Evolutionary conservation across 805 yeast genomes (phyloP).

Genomic region (Metschnikowia lunata): DNA sequence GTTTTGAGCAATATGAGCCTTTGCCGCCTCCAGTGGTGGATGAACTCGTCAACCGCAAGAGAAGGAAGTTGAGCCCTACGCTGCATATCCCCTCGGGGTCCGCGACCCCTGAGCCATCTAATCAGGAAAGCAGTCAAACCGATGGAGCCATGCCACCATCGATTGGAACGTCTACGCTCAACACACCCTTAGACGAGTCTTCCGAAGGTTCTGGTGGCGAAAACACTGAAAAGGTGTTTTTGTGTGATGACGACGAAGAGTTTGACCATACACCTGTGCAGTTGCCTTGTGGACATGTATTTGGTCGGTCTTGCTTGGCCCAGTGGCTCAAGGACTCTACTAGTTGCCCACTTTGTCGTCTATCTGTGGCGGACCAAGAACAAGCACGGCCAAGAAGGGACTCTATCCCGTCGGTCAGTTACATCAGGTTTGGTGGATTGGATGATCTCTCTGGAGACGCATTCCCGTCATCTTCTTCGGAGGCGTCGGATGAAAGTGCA

Average conservation of each 20-base stretch:
- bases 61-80: slow-evolving; percentile 15
- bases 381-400: slow-evolving; percentile 1
- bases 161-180: background rate
- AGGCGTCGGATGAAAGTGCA: slow-evolving; percentile 1
- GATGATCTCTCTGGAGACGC: slow-evolving; percentile 2
- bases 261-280: slow-evolving; percentile 57
- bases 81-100: slow-evolving; percentile 9
- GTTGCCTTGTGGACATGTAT: slow-evolving; percentile 82
- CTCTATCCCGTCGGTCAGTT: slow-evolving; percentile 9
- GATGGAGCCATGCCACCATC: slow-evolving; percentile 6
- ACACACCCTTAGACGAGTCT: background rate
- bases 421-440: slow-evolving; percentile 13
- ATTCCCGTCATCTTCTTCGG: background rate
- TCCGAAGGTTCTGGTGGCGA: background rate
- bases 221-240: slow-evolving; percentile 6
- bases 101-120: slow-evolving; percentile 7
- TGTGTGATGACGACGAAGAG: slow-evolving; percentile 14
- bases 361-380: slow-evolving; percentile 19
- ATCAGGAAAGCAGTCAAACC: slow-evolving; percentile 1
- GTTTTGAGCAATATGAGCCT: slow-evolving; percentile 48
- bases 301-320: slow-evolving; percentile 79
- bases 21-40: background rate
- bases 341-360: slow-evolving; percentile 86
- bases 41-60: slow-evolving; percentile 9
- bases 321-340: slow-evolving; percentile 77